Percentiles rank a stretch among this genome's conserved stretches.
Conservation (phyloP, 257 asterid genomes). For the Fraxinus excelsior region DNA sequence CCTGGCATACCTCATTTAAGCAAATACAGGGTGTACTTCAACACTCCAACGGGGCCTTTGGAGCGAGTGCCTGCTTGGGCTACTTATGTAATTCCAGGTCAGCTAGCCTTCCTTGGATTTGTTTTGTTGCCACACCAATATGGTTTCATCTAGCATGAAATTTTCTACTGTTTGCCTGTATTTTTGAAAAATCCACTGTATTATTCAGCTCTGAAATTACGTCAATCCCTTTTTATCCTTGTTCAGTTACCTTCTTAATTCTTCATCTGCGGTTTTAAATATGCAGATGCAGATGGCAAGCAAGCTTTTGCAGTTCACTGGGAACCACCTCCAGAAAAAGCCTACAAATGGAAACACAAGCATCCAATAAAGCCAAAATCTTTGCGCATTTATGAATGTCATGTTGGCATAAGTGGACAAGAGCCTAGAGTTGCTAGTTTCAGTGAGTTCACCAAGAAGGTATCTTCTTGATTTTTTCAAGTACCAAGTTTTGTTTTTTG, state of each 20-base stretch:
- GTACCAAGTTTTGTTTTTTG: constrained; percentile 8
- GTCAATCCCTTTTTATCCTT: not conserved
- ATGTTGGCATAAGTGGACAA: constrained; percentile 89
- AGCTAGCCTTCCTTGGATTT: constrained; percentile 31
- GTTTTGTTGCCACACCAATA: constrained; percentile 25
- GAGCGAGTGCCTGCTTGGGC: constrained; percentile 99
- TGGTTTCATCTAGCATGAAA: constrained; percentile 17
- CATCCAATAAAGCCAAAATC: constrained; percentile 78
- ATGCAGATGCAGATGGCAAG: constrained; percentile 68
- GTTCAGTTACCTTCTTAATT: not conserved
- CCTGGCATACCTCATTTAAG: constrained; percentile 96
- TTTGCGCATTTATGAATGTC: constrained; percentile 92
- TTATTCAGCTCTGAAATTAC: not conserved
- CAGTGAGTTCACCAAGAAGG: constrained; percentile 67
- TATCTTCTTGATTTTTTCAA: constrained; percentile 31
- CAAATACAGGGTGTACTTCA: constrained; percentile 84
- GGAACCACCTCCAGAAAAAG: constrained; percentile 92
- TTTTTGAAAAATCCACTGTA: not conserved
- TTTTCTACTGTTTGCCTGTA: constrained; percentile 18
- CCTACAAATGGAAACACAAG: constrained; percentile 78
- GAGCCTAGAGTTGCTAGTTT: constrained; percentile 72
- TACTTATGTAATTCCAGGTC: constrained; percentile 89
- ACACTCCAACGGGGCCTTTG: constrained; percentile 88
- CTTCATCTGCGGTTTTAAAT: constrained; percentile 25
- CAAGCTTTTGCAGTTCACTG: constrained; percentile 91